Conservation (phyloP, 495 filamentous ascomycete species). For the Penicillium cosmopolitanum region DNA sequence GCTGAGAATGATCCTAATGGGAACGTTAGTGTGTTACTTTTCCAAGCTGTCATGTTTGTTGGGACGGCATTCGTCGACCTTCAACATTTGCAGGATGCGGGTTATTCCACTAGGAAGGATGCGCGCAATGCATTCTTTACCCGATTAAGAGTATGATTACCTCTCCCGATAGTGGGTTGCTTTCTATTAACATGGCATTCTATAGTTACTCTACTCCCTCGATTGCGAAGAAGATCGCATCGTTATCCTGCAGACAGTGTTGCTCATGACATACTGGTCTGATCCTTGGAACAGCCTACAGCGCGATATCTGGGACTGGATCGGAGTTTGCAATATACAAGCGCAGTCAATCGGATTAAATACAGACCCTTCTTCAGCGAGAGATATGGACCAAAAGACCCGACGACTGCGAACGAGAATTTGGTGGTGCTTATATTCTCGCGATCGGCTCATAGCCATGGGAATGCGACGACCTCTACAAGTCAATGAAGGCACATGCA, state of each 20-base stretch:
- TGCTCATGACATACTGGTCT: conserved; percentile 89
- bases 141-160: conserved; percentile 65
- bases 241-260: conserved; percentile 73
- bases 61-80: conserved; percentile 76
- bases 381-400: conserved; percentile 62
- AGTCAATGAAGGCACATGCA: conserved; percentile 84
- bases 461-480: conserved; percentile 83
- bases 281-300: conserved; percentile 66
- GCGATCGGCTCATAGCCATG: conserved; percentile 84
- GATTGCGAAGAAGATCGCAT: conserved; percentile 83
- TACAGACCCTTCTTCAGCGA: conserved; percentile 68
- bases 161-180: too few relatives aligned
- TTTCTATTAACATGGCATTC: neutral
- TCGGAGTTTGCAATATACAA: conserved; percentile 78
- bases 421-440: conserved; percentile 91
- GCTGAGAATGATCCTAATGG: conserved; percentile 61
- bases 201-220: conserved; percentile 71
- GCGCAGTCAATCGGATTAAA: conserved; percentile 82
- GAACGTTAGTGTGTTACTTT: conserved; percentile 71
- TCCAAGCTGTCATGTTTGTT: conserved; percentile 81
- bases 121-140: conserved; percentile 78
- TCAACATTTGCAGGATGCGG: conserved; percentile 65
- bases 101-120: conserved; percentile 68
- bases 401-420: conserved; percentile 73
- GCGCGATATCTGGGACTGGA: conserved; percentile 84